phyloP scores from a whole-genome alignment of 1,284 basidiomycete genomes.

The Pisolithus thermaeus region DNA sequence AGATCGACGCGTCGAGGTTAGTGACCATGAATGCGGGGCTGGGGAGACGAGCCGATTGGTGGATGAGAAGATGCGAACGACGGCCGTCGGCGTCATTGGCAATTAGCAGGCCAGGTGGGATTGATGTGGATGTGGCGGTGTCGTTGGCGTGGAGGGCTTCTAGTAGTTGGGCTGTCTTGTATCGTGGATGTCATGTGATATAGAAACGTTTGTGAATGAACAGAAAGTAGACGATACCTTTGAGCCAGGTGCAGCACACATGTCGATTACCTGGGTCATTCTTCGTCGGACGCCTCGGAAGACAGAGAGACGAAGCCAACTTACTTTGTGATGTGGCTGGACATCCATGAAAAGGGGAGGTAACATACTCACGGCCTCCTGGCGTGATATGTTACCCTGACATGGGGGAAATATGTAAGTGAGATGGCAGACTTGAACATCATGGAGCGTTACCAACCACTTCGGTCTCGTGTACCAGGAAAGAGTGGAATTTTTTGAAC shows the following conservation, averaged over 20 bases:
- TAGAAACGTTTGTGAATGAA: neutral
- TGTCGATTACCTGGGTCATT: conserved; percentile 75
- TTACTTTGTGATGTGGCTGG: conserved; percentile 81
- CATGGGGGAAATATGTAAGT: neutral
- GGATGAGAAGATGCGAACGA: conserved; percentile 94
- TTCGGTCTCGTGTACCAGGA: conserved; percentile 97
- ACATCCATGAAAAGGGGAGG: conserved; percentile 95
- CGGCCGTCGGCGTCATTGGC: conserved; percentile 93
- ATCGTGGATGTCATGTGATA: neutral
- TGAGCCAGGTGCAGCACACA: conserved; percentile 99
- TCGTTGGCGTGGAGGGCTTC: conserved; percentile 80
- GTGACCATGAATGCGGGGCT: conserved; percentile 93
- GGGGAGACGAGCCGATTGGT: conserved; percentile 93
- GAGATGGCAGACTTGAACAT: neutral
- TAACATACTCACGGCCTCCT: conserved; percentile 98
- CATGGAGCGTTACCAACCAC: conserved; percentile 53
- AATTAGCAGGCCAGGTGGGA: conserved; percentile 74
- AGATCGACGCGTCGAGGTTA: conserved; percentile 91
- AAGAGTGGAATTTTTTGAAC: conserved; percentile 95
- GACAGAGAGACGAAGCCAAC: conserved; percentile 13
- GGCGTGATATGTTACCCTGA: conserved; percentile 92
- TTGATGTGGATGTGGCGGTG: conserved; percentile 52
- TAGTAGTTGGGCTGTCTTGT: conserved; percentile 81
- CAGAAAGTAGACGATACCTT: conserved; percentile 58
- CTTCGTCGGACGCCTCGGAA: neutral